Base-by-base conservation (phyloP, 192 early-diverging fungal genomes). In the Dissophora globulifera region DNA sequence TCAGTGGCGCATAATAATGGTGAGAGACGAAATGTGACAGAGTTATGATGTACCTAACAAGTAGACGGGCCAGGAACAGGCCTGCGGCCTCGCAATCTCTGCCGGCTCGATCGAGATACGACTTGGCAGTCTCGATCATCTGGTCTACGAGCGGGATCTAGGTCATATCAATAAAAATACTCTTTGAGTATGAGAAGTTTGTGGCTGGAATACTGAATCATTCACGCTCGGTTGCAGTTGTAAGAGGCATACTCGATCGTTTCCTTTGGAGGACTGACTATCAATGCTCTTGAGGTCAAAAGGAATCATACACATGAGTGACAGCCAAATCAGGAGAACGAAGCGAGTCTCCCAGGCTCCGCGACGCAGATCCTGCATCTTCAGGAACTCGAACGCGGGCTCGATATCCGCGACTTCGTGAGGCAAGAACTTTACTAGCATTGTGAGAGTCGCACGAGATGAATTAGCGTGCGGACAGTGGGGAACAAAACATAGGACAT, bases 301-400 rank as follows among this genome's bases (percentile, higher is more conserved):
- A 5, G 98, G 98, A 31, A 96, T 89, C 93, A 96, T 97, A 50
- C 88, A 88, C 71, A 98, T 84, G n/a, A 98, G 85, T 10, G 96
- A 96, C 15, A 98, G 81, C 96, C 96, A 98, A 13, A 99, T 85
- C 22, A 97, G 68, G 16, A 92, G 79, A 16, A 96, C 78, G 61
- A 94, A 98, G 15, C 94, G 87, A 1, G 86, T 85, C 25, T 91
- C 88, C 97, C 97, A 99, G 23, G 69, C 19, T 19, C 15, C 41
- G 3, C 62, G 52, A 1, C 50, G 47, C 25, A 48, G 40, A 32
- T 81, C 45, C 38, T 72, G 67, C 10, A 30, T 53, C 40, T 67
- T 61, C 10, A 95, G 71, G 47, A 93, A 88, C n/a, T 82, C 83
- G 64, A 96, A 86, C n/a, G 88, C 85, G 0, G 95, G 95, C 67